phyloP scores from a whole-genome alignment of 176 grass and related monocot species.

The Thinopyrum elongatum region DNA sequence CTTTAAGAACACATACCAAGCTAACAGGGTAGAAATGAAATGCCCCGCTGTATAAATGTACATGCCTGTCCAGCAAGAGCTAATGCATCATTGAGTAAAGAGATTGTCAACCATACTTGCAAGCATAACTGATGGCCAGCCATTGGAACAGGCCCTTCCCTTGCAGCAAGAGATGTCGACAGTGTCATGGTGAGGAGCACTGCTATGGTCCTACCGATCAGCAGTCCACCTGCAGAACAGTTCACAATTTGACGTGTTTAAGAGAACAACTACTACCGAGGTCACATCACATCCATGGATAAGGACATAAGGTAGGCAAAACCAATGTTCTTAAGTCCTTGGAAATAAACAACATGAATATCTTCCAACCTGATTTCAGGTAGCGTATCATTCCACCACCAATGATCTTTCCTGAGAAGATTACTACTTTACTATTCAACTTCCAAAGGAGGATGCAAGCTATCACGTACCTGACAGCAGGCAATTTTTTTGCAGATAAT shows the following conservation, averaged over 20 bases:
- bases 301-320: neutral
- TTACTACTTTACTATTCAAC: slow-evolving; percentile 68
- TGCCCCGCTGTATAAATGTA: neutral
- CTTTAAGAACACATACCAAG: slow-evolving; percentile 16
- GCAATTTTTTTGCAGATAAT: slow-evolving; percentile 14
- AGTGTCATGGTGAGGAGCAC: slow-evolving; percentile 73
- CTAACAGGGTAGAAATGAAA: neutral
- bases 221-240: slow-evolving; percentile 58
- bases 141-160: slow-evolving; percentile 85
- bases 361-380: slow-evolving; percentile 75
- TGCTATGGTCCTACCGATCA: slow-evolving; percentile 81
- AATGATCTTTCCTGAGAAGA: slow-evolving; percentile 58
- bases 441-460: slow-evolving; percentile 84
- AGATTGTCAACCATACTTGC: slow-evolving; percentile 91
- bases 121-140: slow-evolving; percentile 88
- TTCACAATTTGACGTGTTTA: neutral
- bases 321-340: neutral
- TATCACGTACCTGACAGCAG: slow-evolving; percentile 73
- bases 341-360: slow-evolving; percentile 13
- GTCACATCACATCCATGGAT: neutral
- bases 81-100: slow-evolving; percentile 86
- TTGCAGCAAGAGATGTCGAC: slow-evolving; percentile 70
- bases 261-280: neutral
- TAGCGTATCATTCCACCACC: slow-evolving; percentile 55
- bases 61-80: slow-evolving; percentile 90